A percentile compares a stretch with the other conserved stretches of the same genome.
Evolutionary conservation across 176 grass and related monocot genomes (phyloP).

Genomic region (Phragmites australis): DNA sequence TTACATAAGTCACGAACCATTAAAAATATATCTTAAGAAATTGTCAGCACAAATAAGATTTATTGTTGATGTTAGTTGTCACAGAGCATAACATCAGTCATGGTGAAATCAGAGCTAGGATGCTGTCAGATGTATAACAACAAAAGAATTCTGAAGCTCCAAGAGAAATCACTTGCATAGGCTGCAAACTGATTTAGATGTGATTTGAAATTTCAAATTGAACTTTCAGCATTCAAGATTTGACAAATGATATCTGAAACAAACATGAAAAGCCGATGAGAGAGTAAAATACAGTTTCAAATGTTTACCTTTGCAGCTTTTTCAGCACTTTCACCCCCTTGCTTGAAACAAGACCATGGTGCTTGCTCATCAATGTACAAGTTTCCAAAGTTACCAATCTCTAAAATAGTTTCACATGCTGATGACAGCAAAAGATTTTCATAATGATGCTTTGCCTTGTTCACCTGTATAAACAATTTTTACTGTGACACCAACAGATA

Average conservation of each 20-base stretch:
- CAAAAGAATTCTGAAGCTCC: constrained; percentile 17
- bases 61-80: background rate
- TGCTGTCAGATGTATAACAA: background rate
- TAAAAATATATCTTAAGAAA: background rate
- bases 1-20: background rate
- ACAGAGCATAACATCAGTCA: background rate
- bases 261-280: background rate
- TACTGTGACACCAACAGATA: constrained; percentile 23
- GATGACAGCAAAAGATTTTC: constrained; percentile 84
- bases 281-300: constrained; percentile 4
- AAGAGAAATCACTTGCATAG: background rate
- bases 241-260: constrained; percentile 1
- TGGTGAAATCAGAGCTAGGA: background rate
- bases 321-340: constrained; percentile 78
- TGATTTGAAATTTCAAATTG: background rate
- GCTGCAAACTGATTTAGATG: background rate
- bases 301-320: constrained; percentile 79
- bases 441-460: constrained; percentile 64
- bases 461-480: constrained; percentile 57
- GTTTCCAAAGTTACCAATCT: constrained; percentile 86
- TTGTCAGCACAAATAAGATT: background rate
- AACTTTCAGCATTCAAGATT: constrained; percentile 13
- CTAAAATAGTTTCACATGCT: constrained; percentile 81
- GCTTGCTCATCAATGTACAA: constrained; percentile 81
- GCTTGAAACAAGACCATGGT: constrained; percentile 96